These are phyloP conservation scores for Nicotiana paniculata DNA, from an alignment of 257 asterid genomes.

Conservation along the genomic window DNA sequence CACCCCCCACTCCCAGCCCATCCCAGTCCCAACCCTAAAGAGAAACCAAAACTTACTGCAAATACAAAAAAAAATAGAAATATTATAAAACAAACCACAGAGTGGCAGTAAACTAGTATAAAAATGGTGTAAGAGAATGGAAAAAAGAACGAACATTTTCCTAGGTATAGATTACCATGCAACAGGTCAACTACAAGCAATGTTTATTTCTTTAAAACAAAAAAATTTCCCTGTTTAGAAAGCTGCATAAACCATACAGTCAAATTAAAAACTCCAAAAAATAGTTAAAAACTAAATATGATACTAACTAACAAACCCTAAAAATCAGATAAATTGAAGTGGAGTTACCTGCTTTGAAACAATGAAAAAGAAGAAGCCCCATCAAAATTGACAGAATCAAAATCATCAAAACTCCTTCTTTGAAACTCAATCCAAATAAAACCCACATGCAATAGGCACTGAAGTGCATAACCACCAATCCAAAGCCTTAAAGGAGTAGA, in stretches of 20 bases:
- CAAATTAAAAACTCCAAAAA: not conserved
- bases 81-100: not conserved
- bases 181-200: not conserved
- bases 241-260: not conserved
- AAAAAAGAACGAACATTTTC: not conserved
- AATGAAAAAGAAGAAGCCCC: conserved; percentile 33
- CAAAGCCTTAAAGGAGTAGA: conserved; percentile 73
- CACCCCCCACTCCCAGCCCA: not conserved
- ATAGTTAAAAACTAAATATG: not conserved
- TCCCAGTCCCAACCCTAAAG: not conserved
- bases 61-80: not conserved
- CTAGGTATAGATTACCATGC: not conserved
- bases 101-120: not conserved
- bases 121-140: not conserved
- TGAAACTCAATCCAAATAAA: conserved; percentile 60
- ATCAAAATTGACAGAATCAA: conserved; percentile 18
- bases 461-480: conserved; percentile 79
- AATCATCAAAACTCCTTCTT: conserved; percentile 30
- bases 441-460: conserved; percentile 67
- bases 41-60: not conserved
- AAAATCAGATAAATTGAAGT: not conserved
- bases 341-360: conserved; percentile 39
- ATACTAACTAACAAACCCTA: not conserved
- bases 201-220: not conserved
- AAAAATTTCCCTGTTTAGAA: not conserved